Evolutionary conservation across 148 eudicot species (phyloP).

Genomic region (Euryodendron excelsum): DNA sequence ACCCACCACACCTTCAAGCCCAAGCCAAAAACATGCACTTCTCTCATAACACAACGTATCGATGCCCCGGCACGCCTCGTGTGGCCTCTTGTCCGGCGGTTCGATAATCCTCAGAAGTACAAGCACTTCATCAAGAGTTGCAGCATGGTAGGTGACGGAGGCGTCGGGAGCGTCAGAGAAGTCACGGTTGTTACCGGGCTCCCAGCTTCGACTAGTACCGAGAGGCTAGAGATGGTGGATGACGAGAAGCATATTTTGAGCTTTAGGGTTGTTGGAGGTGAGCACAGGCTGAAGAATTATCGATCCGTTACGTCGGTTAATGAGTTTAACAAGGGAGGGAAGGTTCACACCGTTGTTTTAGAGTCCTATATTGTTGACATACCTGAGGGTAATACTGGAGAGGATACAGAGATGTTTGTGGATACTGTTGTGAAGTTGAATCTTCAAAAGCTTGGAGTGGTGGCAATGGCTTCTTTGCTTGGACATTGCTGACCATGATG

Average conservation of each 20-base stretch:
- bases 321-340: constrained; percentile 41
- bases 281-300: constrained; percentile 70
- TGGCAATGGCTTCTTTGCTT: constrained; percentile 57
- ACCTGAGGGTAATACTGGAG: constrained; percentile 73
- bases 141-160: constrained; percentile 50
- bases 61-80: constrained; percentile 59
- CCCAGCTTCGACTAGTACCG: constrained; percentile 77
- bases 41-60: constrained; percentile 72
- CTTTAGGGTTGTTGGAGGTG: constrained; percentile 75
- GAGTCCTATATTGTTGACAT: constrained; percentile 80
- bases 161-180: constrained; percentile 66
- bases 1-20: constrained; percentile 56
- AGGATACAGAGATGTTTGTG: constrained; percentile 84
- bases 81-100: constrained; percentile 68
- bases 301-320: constrained; percentile 72
- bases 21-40: constrained; percentile 64
- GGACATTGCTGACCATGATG: constrained; percentile 46
- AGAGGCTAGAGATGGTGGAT: constrained; percentile 67
- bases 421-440: constrained; percentile 85
- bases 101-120: constrained; percentile 80
- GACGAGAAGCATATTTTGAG: constrained; percentile 57
- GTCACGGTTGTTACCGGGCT: constrained; percentile 76
- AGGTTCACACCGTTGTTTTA: constrained; percentile 54
- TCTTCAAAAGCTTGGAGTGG: constrained; percentile 70
- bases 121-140: constrained; percentile 91